Evolutionary conservation across 495 filamentous ascomycete genomes (phyloP), one percentile per base, ranked within the genome.

Genomic region (Aspergillus avenaceus): DNA sequence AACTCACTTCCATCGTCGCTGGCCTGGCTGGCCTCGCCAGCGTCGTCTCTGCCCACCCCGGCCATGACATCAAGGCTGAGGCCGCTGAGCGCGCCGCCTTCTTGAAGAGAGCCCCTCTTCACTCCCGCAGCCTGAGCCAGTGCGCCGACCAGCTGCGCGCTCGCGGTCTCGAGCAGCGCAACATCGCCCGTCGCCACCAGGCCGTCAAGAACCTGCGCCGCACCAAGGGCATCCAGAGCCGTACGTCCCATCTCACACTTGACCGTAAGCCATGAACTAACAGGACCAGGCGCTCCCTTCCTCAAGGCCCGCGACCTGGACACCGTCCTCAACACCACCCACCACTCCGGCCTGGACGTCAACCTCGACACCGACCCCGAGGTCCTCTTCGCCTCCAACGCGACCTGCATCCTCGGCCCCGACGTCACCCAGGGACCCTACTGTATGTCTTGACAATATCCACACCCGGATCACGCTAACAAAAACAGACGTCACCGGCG

Each of bases 401-500:
- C 72, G 5, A 75, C 76, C n/a, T 83, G 78, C 54, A 74, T 83
- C 28, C 67, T 83, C 24, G 78, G 68, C 47, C 76, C 76, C 2
- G 72, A 76, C 53, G 77, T 79, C 22, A 81, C 79, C 36, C 71
- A 81, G 60, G 80, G 80, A 13, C 78, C 78, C 36, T 79, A 81
- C 63, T 82, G 74, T 47, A 16, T 1, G 21, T 45, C 16, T 23
- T 16, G 5, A 21, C 24, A 14, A 8, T 7, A 12, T 4, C 14
- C 11, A 11, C 34, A 4, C 5, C 1, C 6, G 5, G 18, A 9
- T 4, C 16, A 19, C 18, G 13, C 48, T 54, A 49, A 54, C 37
- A 7, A 1, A 3, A 1, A 3, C 18, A 69, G 67, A 73, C 46
- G 71, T 77, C 29, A 58, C 61, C 19, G 72, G 74, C n/a, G 77